Base-by-base conservation (phyloP, 2,329 filamentous ascomycete species). In the Botryotinia calthae region DNA sequence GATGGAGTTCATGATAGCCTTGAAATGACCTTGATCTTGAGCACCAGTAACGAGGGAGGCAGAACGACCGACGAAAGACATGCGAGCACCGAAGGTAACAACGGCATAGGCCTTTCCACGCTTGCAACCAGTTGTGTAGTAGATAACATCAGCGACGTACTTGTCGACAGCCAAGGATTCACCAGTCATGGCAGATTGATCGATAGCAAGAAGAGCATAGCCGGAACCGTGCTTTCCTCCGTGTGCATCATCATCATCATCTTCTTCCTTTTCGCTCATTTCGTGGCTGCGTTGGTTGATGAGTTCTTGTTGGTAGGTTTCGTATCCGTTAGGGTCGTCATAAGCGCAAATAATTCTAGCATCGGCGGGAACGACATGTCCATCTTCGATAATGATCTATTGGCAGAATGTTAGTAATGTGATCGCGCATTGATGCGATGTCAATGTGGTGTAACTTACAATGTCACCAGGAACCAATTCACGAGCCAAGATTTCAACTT, bases 111-210 rank as follows among this genome's bases (percentile, higher is more conserved):
- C 89, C 84, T 93, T 93, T 80, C 91, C 91, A 81, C 91, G 91
- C 87, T 93, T 94, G 86, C 91, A 93, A 79, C 91, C 91, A 76
- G 91, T 93, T 75, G 91, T 93, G 85, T 93, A 93, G 87, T 92
- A 93, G 81, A 91, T 86, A 75, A 87, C 85, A 80, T 93, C 91
- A 75, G 90, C 90, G 88, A 94, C 92, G 85, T 91, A 92, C 84
- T 92, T 92, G 83, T 92, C 90, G 75, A 93, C 91, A 77, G 91
- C 91, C 77, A 93, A 89, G 74, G 91, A 94, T 83, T 93, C 91
- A 84, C 91, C 91, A 78, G 91, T 93, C 83, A 94, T 93, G 83
- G 91, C 91, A 81, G 91, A 93, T 84, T 93, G 91, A 85, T 94
- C 91, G 79, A 89, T 88, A 76, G 91, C 91, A 79, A 93, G 84